phyloP scores from a whole-genome alignment of 129 eudicot species.

The Scalesia atractyloides region DNA sequence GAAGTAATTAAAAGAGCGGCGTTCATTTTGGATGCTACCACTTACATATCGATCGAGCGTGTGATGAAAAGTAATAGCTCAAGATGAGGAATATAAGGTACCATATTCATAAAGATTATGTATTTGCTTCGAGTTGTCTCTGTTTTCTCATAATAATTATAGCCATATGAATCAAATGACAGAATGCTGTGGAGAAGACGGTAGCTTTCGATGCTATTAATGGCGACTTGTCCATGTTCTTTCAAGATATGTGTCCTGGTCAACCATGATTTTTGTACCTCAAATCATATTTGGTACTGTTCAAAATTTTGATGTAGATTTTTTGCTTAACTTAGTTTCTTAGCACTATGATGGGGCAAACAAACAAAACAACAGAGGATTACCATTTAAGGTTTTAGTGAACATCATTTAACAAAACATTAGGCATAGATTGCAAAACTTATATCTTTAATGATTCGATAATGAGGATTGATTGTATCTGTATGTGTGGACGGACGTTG shows the following conservation, averaged over 20 bases:
- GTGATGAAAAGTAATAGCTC: conserved; percentile 50
- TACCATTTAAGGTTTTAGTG: too few relatives aligned
- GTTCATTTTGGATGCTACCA: conserved; percentile 50
- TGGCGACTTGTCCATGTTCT: conserved; percentile 66
- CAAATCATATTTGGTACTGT: neutral
- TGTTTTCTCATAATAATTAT: neutral
- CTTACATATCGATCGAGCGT: conserved; percentile 51
- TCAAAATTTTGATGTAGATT: too few relatives aligned
- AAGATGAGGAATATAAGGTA: conserved; percentile 84
- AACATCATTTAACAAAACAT: neutral
- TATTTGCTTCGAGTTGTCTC: neutral
- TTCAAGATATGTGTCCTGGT: conserved; percentile 67
- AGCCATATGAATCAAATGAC: conserved; percentile 34
- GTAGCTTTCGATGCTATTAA: conserved; percentile 62
- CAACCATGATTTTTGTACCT: conserved; percentile 23
- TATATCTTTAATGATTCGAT: neutral
- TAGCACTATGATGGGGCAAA: neutral
- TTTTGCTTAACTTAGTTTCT: neutral
- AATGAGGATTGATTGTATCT: neutral
- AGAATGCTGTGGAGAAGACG: conserved; percentile 71
- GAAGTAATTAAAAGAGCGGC: conserved; percentile 84
- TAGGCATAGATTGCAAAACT: neutral
- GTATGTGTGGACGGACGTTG: neutral
- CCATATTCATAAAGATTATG: neutral
- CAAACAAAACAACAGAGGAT: too few relatives aligned